Base-by-base conservation (phyloP, 2,329 filamentous ascomycete species). In the Penicillium nordicum region DNA sequence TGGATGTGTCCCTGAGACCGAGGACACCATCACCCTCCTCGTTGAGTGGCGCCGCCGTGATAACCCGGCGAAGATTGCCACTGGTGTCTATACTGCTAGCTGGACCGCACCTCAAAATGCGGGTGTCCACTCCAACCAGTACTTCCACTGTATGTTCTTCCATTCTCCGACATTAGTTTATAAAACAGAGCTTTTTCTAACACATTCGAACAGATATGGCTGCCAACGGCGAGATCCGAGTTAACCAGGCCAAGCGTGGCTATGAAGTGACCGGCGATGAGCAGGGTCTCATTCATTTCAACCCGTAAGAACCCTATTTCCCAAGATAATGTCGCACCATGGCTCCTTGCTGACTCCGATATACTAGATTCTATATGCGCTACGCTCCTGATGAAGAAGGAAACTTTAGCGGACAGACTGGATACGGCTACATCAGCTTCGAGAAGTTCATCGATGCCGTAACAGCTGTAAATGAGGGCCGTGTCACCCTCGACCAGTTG, bases 371-470 rank as follows among this genome's bases (percentile, higher is more conserved):
- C 76, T 95, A 95, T 77, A 96, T 95, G 91, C 88, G 88, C 67
- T 96, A 96, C 69, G 90, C 92, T 12, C 92, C 92, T 21, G 92
- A 96, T 69, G 92, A 96, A 78, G 90, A 96, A 74, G 93, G 92
- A 53, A 95, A 97, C 77, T 97, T 97, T 74, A 87, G 85, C 53
- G 92, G 92, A 36, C 92, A 96, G 78, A 88, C 86, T 7, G 92
- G 92, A 25, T 97, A 97, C 72, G 92, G 92, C 34, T 97, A 97
- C 76, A 84, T 96, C 57, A 94, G 89, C 21, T 92, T 97, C 69
- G 92, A 97, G 79, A 97, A 97, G 77, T 97, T 97, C 74, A 87
- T 97, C 48, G 91, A 97, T 72, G 92, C 88, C 12, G 91, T 91
- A 70, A 85, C 85, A 43, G 84, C 85, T 6, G 79, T 97, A 51